These are phyloP conservation scores for Talaromyces sp. DNA, from an alignment of 2,329 filamentous ascomycete genomes.

Conservation along the genomic window DNA sequence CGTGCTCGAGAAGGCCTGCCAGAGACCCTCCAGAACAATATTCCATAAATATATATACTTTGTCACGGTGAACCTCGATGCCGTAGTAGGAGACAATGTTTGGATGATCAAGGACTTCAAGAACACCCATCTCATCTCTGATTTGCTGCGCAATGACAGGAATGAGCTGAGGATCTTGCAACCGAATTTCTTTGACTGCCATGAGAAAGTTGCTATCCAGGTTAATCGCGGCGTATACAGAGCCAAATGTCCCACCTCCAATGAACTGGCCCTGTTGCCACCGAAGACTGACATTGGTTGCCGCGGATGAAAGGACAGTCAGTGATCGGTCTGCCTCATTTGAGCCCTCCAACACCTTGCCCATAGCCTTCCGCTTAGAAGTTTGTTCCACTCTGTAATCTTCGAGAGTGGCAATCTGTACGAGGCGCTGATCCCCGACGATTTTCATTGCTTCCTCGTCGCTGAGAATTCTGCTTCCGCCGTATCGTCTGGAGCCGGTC, in stretches of 20 bases:
- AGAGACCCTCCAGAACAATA: conserved; percentile 95
- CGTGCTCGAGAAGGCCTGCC: conserved; percentile 84
- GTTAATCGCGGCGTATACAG: conserved; percentile 96
- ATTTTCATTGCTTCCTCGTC: conserved; percentile 80
- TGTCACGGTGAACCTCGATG: conserved; percentile 96
- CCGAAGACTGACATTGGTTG: conserved; percentile 89
- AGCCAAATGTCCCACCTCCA: conserved; percentile 93
- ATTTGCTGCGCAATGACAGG: conserved; percentile 92
- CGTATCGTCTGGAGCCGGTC: conserved; percentile 70
- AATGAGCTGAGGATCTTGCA: conserved; percentile 94
- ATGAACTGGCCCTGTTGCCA: conserved; percentile 99
- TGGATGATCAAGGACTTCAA: conserved; percentile 92
- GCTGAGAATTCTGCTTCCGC: conserved; percentile 62
- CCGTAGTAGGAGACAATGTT: conserved; percentile 98
- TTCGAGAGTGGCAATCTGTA: conserved; percentile 71
- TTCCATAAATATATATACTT: conserved; percentile 99
- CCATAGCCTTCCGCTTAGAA: conserved; percentile 79
- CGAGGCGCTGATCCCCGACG: conserved; percentile 70
- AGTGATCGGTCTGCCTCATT: conserved; percentile 95
- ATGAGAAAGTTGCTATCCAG: conserved; percentile 92
- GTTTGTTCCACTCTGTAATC: conserved; percentile 72
- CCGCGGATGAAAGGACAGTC: conserved; percentile 87
- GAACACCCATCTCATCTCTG: conserved; percentile 91
- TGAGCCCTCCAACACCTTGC: conserved; percentile 84
- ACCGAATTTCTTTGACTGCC: conserved; percentile 96